A percentile compares a stretch with the other conserved stretches of the same genome.
Conservation (phyloP, 495 filamentous ascomycete species). For the Penicillium roqueforti region DNA sequence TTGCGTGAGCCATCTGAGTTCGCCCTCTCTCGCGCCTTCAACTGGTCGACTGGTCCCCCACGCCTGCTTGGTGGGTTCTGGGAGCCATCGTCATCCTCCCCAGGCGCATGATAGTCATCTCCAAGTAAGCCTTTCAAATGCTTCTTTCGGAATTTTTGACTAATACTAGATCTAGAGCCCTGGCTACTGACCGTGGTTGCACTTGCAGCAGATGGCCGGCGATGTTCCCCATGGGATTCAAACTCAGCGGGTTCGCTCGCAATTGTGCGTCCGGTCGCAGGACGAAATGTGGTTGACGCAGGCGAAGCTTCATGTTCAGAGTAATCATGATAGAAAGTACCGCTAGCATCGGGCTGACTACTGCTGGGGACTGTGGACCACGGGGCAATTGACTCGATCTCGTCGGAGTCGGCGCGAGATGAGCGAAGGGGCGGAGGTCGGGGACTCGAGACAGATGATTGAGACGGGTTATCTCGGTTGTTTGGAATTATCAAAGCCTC, state of each 20-base stretch:
- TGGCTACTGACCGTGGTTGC: slow-evolving; percentile 84
- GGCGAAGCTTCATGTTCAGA: slow-evolving; percentile 49
- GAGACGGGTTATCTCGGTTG: slow-evolving; percentile 28
- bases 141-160: slow-evolving; percentile 62
- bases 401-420: slow-evolving; percentile 22
- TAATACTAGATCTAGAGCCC: slow-evolving; percentile 75
- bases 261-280: slow-evolving; percentile 55
- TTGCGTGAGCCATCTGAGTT: slow-evolving; percentile 58
- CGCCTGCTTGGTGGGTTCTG: slow-evolving; percentile 12
- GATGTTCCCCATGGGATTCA: slow-evolving; percentile 63
- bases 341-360: slow-evolving; percentile 32
- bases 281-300: slow-evolving; percentile 62
- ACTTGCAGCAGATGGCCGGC: slow-evolving; percentile 86
- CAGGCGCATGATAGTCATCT: slow-evolving; percentile 65
- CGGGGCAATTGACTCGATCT: slow-evolving; percentile 36
- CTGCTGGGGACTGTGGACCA: slow-evolving; percentile 30
- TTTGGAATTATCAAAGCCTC: slow-evolving; percentile 37
- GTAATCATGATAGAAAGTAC: slow-evolving; percentile 43
- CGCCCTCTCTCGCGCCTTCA: slow-evolving; percentile 63
- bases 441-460: slow-evolving; percentile 24
- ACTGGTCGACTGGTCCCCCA: slow-evolving; percentile 50
- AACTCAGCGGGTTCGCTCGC: slow-evolving; percentile 66
- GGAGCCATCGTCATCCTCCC: slow-evolving; percentile 57
- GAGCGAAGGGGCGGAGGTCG: slow-evolving; percentile 29
- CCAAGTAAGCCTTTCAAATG: slow-evolving; percentile 82